phyloP scores from a whole-genome alignment of 176 grass and related monocot species.

The Aegilops umbellulata region DNA sequence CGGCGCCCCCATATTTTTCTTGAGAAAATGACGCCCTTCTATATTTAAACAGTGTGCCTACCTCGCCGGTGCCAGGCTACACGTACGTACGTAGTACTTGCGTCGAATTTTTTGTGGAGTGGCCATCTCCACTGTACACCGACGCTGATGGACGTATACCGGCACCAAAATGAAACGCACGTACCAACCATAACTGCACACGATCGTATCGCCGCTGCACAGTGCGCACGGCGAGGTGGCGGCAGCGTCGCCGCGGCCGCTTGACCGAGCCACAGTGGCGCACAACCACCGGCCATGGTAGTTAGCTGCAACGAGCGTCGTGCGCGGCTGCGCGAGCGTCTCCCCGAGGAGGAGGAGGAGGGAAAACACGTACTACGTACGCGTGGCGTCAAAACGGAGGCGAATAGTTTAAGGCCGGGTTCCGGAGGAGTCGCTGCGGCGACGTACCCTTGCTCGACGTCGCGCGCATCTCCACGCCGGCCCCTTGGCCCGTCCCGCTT shows the following conservation, averaged over 20 bases:
- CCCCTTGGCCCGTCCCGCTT: conserved; percentile 54
- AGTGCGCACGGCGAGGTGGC: background rate
- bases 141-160: background rate
- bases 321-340: background rate
- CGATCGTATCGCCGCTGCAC: too few species aligned
- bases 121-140: background rate
- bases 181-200: background rate
- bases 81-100: background rate
- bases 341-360: conserved; percentile 13
- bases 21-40: too few species aligned
- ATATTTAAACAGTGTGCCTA: background rate
- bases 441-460: conserved; percentile 1
- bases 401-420: background rate
- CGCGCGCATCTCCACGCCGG: conserved; percentile 69
- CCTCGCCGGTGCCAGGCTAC: background rate
- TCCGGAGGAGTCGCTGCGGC: background rate
- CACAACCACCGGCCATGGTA: background rate
- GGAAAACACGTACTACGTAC: background rate
- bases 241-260: background rate
- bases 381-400: conserved; percentile 9
- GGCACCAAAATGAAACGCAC: background rate
- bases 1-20: background rate
- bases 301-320: background rate
- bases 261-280: conserved; percentile 2
- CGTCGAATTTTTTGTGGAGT: background rate